These are phyloP conservation scores for Setaria viridis DNA, from an alignment of 202 grass and related monocot genomes.

Conservation along the genomic window DNA sequence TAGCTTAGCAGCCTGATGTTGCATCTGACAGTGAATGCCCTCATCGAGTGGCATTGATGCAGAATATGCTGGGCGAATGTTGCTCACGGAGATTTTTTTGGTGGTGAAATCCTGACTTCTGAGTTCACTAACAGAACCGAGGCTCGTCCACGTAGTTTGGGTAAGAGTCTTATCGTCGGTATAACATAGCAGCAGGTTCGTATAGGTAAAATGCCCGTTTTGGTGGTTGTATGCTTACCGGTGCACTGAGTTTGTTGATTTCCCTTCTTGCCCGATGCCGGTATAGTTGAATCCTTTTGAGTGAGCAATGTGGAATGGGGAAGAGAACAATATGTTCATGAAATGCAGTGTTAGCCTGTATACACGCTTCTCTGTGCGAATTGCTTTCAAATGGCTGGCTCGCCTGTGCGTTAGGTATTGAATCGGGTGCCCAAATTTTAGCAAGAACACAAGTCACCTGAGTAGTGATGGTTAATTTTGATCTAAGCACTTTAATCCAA, in stretches of 20 bases:
- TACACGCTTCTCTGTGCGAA: not conserved
- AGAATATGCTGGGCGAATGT: slow-evolving; percentile 20
- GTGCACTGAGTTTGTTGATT: not conserved
- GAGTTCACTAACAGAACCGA: slow-evolving; percentile 32
- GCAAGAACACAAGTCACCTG: not conserved
- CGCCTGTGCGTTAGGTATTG: too few relatives aligned
- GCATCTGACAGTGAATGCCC: slow-evolving; percentile 29
- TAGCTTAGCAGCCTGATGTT: slow-evolving; percentile 34
- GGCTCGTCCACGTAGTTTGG: not conserved
- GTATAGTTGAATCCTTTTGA: slow-evolving; percentile 30
- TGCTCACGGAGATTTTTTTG: slow-evolving; percentile 1
- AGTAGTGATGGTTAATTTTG: not conserved
- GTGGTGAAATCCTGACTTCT: slow-evolving; percentile 46
- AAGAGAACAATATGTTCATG: slow-evolving; percentile 4
- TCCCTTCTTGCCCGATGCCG: not conserved
- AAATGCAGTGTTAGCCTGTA: not conserved
- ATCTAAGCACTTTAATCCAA: not conserved
- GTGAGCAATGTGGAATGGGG: not conserved
- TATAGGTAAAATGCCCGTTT: slow-evolving; percentile 25
- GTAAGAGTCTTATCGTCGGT: not conserved
- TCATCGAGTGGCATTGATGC: not conserved
- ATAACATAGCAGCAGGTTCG: slow-evolving; percentile 20
- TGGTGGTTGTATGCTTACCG: slow-evolving; percentile 15
- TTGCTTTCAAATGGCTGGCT: not conserved
- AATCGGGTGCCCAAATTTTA: not conserved